A percentile compares a stretch with the other conserved stretches of the same genome.
Evolutionary conservation across 2,329 filamentous ascomycete genomes (phyloP).

Genomic region (Fusarium torulosum): DNA sequence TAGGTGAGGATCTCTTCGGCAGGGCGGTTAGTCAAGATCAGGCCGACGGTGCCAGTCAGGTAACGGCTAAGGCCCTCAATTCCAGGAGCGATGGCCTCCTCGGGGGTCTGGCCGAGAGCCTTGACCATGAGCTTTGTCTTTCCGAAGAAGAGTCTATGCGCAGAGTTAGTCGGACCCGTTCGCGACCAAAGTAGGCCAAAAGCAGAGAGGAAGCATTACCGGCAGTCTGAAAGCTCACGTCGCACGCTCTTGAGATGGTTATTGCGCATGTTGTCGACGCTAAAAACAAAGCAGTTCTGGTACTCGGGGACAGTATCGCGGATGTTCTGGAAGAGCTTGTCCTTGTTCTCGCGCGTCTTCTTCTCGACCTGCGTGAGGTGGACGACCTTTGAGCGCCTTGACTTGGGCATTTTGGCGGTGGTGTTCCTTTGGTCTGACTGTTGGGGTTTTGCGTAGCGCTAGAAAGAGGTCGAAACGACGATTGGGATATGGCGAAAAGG

Average conservation of each 20-base stretch:
- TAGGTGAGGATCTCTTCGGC: slow-evolving; percentile 76
- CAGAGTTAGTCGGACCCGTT: slow-evolving; percentile 16
- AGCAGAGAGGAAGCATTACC: slow-evolving; percentile 64
- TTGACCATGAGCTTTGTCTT: slow-evolving; percentile 99
- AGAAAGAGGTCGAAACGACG: neutral
- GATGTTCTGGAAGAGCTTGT: slow-evolving; percentile 88
- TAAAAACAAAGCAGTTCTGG: slow-evolving; percentile 92
- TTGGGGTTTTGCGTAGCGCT: neutral
- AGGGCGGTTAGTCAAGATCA: slow-evolving; percentile 87
- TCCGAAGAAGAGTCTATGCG: slow-evolving; percentile 89
- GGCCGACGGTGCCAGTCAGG: slow-evolving; percentile 85
- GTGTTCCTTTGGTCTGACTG: neutral
- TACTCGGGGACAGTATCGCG: slow-evolving; percentile 87
- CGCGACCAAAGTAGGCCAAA: neutral
- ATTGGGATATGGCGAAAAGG: neutral
- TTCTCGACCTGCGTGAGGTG: slow-evolving; percentile 93
- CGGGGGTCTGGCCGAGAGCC: slow-evolving; percentile 83
- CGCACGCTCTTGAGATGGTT: slow-evolving; percentile 93
- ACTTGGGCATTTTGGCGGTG: slow-evolving; percentile 83
- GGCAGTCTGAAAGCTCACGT: slow-evolving; percentile 84
- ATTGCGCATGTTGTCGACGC: slow-evolving; percentile 98
- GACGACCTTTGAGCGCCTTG: slow-evolving; percentile 89
- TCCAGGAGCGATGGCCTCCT: slow-evolving; percentile 84
- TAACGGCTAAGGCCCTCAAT: slow-evolving; percentile 76
- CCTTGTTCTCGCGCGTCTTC: slow-evolving; percentile 92